Evolutionary conservation across 106 monocot genomes (phyloP), one percentile per base, ranked within the genome.

Genomic region (Phalaenopsis equestris): DNA sequence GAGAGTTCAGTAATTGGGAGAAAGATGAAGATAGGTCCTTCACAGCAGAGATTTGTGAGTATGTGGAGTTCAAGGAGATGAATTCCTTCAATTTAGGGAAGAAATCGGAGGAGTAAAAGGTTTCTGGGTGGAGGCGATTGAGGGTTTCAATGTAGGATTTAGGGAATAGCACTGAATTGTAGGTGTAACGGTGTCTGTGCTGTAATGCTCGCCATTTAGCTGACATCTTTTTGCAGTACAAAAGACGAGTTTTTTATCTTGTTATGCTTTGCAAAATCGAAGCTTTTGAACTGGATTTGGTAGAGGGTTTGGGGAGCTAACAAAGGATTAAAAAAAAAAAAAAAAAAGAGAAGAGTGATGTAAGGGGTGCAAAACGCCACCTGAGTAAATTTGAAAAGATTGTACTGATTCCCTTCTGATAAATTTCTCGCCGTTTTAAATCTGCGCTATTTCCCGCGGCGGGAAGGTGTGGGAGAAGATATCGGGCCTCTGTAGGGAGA

Each of bases 131-230:
- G 4, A 91, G 15, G 19, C 21, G n/a, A 42, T 83, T 55, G 16
- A 95, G 79, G 17, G 93, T 65, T 81, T 87, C 78, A 30, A 85
- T 24, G 79, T 86, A 93, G 65, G 85, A 80, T 68, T 86, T 89
- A 43, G 95, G 93, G 80, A 99, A 99, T 56, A 88, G 55, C 72
- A 95, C 84, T 16, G 91, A 99, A 81, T 82, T 88, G 90, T 99
- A 95, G 12, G 95, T 95, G 90, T 93, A 99, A 37, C 88, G 88
- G 83, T 99, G 99, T 38, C 89, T 86, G 82, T 95, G 95, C 79
- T 95, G 99, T 79, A 95, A 68, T 47, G 99, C 90, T 55, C 99
- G 84, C 99, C 99, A 99, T 80, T 99, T 99, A 52, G 93, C 82
- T 2, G 99, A 99, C 98, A 99, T 99, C 78, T 83, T 73, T 47